These are phyloP conservation scores for Pichia sp. DNA, from an alignment of 1,139 yeast species.

Conservation along the genomic window DNA sequence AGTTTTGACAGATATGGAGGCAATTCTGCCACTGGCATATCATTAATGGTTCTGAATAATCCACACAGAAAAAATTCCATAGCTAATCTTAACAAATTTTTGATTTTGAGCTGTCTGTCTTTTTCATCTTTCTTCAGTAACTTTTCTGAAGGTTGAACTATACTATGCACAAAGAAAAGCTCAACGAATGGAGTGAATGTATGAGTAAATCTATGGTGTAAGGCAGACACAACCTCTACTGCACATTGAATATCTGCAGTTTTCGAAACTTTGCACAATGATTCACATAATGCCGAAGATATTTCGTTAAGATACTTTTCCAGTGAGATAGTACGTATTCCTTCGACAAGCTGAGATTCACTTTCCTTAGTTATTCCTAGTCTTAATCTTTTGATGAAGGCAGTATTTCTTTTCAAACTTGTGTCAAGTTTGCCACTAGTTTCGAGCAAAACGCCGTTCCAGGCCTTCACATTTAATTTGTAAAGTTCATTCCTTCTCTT, in stretches of 20 bases:
- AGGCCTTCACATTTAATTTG: conserved; percentile 44
- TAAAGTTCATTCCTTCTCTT: conserved; percentile 36
- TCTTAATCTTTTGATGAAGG: conserved; percentile 69
- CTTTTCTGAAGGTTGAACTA: conserved; percentile 14
- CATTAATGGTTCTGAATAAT: conserved; percentile 36
- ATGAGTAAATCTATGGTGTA: conserved; percentile 69
- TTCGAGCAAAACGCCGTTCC: conserved; percentile 44
- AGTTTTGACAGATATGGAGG: conserved; percentile 39
- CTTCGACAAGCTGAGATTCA: conserved; percentile 47
- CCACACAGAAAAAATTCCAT: conserved; percentile 66
- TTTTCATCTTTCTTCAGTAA: conserved; percentile 41
- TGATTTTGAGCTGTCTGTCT: conserved; percentile 42
- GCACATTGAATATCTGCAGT: conserved; percentile 60
- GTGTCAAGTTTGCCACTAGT: conserved; percentile 52
- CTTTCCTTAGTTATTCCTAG: conserved; percentile 51
- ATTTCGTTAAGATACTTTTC: conserved; percentile 78
- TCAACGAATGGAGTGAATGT: conserved; percentile 53
- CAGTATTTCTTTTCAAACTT: conserved; percentile 77
- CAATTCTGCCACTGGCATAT: conserved; percentile 32
- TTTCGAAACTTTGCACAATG: conserved; percentile 50
- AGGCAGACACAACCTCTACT: conserved; percentile 61
- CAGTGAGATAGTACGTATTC: conserved; percentile 58
- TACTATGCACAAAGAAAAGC: conserved; percentile 39
- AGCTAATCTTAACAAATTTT: conserved; percentile 48
- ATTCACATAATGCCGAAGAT: conserved; percentile 59